Evolutionary conservation across 495 filamentous ascomycete species (phyloP), one percentile per base, ranked within the genome.

Genomic region (Penicillium turbatum): DNA sequence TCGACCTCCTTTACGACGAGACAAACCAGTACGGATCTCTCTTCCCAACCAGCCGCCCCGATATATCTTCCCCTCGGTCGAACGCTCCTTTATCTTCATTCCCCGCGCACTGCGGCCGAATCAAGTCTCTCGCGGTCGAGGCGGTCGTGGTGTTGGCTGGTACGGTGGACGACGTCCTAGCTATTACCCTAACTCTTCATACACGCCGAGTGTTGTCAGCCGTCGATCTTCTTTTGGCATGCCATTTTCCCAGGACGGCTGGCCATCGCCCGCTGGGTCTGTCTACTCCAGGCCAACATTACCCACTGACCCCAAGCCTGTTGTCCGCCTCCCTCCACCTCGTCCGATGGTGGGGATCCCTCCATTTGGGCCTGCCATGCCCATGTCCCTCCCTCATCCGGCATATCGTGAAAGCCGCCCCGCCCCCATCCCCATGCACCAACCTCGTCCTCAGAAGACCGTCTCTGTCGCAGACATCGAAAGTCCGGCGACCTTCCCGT

Each of bases 31-130:
- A 26, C 86, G 93, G 39, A 89, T 99, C 51, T 96, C 91, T 24
- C 77, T 99, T 38, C 93, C 93, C 6, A 82, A 86, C 17, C 79
- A 85, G 48, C 67, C 81, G 15, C 83, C 90, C 17, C 82, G 88
- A 39, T 97, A 96, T 67, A 92, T 97, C 37, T 96, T 92, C 69
- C 93, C 93, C 6, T 83, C 88, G 10, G 79, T 79, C 43, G 90
- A 96, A 49, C 80, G 93, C 50, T 97, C 93, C 0, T 99, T 99
- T 65, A 95, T 97, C 59, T 99, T 99, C 71, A 99, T 99, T 51
- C 93, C 93, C 15, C 81, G 93, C 61, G 92, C 93, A 13, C 80
- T 95, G 69, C 82, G 93, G 60, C 95, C 95, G 36, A 96, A 95
- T 67, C 89, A 93, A 72, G 83, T 85, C 15, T 84, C 85, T 53